Evolutionary conservation across 2,329 filamentous ascomycete genomes (phyloP).

Genomic region (Dactylellina sp.): DNA sequence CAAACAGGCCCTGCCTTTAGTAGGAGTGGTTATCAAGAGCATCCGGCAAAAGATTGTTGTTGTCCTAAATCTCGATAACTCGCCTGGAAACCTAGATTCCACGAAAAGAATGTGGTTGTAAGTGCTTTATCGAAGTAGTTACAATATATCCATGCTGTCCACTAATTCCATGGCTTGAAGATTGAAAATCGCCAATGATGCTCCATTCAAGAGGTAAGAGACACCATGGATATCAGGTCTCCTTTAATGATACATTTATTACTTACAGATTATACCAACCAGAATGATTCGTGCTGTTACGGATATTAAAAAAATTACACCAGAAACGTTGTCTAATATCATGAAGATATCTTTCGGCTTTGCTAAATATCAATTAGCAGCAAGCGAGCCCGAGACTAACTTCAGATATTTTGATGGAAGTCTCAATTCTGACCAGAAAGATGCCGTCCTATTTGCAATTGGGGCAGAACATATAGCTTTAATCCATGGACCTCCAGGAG

Average conservation of each 20-base stretch:
- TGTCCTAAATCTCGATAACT: constrained; percentile 78
- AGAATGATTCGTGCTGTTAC: constrained; percentile 75
- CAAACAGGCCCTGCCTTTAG: constrained; percentile 72
- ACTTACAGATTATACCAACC: constrained; percentile 59
- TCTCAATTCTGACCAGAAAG: constrained; percentile 75
- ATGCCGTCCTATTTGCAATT: constrained; percentile 82
- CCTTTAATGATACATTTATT: neutral
- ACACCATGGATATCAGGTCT: neutral
- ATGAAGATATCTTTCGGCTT: constrained; percentile 74
- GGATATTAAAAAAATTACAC: constrained; percentile 70
- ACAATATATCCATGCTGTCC: neutral
- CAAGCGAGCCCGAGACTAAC: constrained; percentile 65
- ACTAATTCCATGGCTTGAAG: constrained; percentile 6
- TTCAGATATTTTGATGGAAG: constrained; percentile 73
- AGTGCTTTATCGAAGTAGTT: neutral
- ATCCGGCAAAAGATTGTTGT: constrained; percentile 72
- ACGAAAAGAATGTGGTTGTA: constrained; percentile 43
- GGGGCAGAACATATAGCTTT: constrained; percentile 73
- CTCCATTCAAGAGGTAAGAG: constrained; percentile 46
- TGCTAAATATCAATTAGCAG: constrained; percentile 67
- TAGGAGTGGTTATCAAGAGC: constrained; percentile 77
- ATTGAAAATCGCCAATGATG: constrained; percentile 49
- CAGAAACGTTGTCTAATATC: constrained; percentile 71
- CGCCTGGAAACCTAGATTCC: constrained; percentile 64
- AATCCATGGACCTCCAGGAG: constrained; percentile 92